Evolutionary conservation across 495 filamentous ascomycete species (phyloP).

Genomic region (Xylaria acuta): DNA sequence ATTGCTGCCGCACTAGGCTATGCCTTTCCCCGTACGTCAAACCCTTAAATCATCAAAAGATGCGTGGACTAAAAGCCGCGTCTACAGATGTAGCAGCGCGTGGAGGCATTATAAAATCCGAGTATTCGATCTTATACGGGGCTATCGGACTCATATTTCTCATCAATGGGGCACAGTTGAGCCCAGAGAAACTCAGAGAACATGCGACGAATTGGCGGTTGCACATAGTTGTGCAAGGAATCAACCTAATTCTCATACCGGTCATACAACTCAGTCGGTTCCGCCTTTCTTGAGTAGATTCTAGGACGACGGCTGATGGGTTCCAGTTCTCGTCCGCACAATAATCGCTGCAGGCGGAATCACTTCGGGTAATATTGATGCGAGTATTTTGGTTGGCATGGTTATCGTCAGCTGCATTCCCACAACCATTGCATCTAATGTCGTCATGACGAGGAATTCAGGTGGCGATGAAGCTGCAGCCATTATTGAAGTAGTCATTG

Average conservation of each 20-base stretch:
- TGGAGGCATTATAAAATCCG: slow-evolving; percentile 58
- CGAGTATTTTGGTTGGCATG: slow-evolving; percentile 60
- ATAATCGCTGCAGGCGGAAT: slow-evolving; percentile 54
- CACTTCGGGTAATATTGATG: slow-evolving; percentile 48
- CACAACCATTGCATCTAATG: slow-evolving; percentile 64
- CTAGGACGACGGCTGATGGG: slow-evolving; percentile 26
- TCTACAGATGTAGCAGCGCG: slow-evolving; percentile 55
- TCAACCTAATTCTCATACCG: slow-evolving; percentile 59
- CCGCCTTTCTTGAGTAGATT: background rate
- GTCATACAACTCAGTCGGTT: slow-evolving; percentile 44
- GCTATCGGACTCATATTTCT: slow-evolving; percentile 61
- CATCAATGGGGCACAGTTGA: slow-evolving; percentile 60
- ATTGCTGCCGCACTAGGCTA: slow-evolving; percentile 58
- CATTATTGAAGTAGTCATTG: slow-evolving; percentile 60
- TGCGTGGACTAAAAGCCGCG: slow-evolving; percentile 3
- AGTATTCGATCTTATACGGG: slow-evolving; percentile 62
- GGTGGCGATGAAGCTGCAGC: slow-evolving; percentile 63
- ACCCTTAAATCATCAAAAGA: background rate
- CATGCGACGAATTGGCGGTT: slow-evolving; percentile 61
- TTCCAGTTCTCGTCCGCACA: slow-evolving; percentile 53
- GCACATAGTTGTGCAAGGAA: slow-evolving; percentile 58
- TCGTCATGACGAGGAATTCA: slow-evolving; percentile 62
- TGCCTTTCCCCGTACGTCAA: slow-evolving; percentile 53
- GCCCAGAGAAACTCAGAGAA: slow-evolving; percentile 56
- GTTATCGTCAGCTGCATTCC: slow-evolving; percentile 63